phyloP scores from a whole-genome alignment of 306 rosid species.

The Corylus americana region DNA sequence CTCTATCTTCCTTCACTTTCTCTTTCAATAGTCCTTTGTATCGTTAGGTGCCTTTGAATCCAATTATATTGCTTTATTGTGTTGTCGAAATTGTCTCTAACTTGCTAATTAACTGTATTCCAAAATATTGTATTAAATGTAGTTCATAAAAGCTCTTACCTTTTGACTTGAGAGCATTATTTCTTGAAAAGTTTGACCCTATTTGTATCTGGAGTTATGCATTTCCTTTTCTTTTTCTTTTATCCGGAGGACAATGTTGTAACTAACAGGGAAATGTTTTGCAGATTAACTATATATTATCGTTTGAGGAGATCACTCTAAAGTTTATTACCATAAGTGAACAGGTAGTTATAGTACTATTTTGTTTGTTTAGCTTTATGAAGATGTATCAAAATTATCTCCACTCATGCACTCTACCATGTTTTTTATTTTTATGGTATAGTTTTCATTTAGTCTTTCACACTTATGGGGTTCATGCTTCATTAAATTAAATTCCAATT shows the following conservation, averaged over 20 bases:
- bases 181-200: neutral
- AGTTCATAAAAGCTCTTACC: too few relatives aligned
- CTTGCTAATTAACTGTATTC: neutral
- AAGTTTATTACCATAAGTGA: constrained; percentile 80
- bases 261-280: constrained; percentile 38
- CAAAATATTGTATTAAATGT: neutral
- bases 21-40: constrained; percentile 1
- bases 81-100: neutral
- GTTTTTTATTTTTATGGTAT: neutral
- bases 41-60: neutral
- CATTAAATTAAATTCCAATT: neutral
- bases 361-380: constrained; percentile 20
- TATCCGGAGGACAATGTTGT: constrained; percentile 11
- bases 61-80: neutral
- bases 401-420: neutral
- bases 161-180: neutral
- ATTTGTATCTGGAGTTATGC: neutral
- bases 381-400: neutral
- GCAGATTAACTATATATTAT: constrained; percentile 88
- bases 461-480: neutral
- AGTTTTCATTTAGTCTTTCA: neutral
- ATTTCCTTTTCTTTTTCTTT: neutral
- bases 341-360: constrained; percentile 60
- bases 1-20: neutral
- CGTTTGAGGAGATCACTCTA: constrained; percentile 92